Evolutionary conservation across 202 grass and related monocot genomes (phyloP).

Genomic region (Schoenoplectus tabernaemontani): DNA sequence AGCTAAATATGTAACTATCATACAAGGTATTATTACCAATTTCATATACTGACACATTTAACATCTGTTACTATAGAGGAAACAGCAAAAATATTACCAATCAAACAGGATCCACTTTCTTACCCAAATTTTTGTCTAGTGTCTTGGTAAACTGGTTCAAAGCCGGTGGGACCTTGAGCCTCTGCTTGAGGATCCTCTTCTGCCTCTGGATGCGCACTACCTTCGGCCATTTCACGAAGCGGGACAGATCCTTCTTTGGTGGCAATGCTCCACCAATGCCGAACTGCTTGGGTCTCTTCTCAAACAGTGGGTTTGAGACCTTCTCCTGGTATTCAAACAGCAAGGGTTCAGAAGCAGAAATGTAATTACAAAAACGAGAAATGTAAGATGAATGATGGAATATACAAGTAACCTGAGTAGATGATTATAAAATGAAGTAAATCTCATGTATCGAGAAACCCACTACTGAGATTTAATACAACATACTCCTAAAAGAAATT

Average conservation of each 20-base stretch:
- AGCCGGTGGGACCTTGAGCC: background rate
- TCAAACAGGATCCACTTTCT: background rate
- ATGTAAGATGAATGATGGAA: too few species aligned
- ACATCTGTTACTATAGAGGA: background rate
- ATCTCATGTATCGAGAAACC: too few species aligned
- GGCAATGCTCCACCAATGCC: constrained; percentile 62
- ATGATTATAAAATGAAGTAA: too few species aligned
- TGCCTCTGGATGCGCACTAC: constrained; percentile 72
- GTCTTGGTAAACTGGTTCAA: background rate
- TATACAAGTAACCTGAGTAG: too few species aligned
- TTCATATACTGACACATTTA: too few species aligned
- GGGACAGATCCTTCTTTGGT: constrained; percentile 71
- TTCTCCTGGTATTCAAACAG: constrained; percentile 18
- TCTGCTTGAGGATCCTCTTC: constrained; percentile 76
- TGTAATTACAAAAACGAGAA: too few species aligned
- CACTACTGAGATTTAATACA: too few species aligned
- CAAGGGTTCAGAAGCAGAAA: background rate
- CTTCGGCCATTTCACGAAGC: constrained; percentile 89
- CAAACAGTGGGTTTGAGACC: constrained; percentile 59
- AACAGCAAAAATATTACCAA: background rate
- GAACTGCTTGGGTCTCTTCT: constrained; percentile 89
- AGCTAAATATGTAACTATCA: too few species aligned
- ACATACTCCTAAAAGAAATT: too few species aligned
- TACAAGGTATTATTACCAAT: too few species aligned
- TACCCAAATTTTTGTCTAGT: background rate